Evolutionary conservation across 106 monocot species (phyloP).

Genomic region (Allium fistulosum): DNA sequence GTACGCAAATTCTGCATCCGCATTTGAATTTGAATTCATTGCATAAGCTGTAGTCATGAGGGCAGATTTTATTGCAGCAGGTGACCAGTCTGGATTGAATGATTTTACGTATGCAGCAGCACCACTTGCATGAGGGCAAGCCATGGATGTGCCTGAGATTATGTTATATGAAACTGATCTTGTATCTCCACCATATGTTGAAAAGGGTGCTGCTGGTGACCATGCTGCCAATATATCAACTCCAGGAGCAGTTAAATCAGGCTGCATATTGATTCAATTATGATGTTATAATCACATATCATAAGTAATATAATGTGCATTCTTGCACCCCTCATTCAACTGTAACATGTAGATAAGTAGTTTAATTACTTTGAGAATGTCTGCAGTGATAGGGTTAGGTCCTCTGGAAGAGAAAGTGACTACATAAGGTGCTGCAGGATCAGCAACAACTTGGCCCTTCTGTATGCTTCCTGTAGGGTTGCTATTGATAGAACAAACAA

Average conservation of each 20-base stretch:
- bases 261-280: conserved; percentile 5
- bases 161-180: conserved; percentile 15
- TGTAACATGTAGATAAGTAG: too few relatives aligned
- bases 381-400: conserved; percentile 17
- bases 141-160: conserved; percentile 37
- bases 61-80: conserved; percentile 31
- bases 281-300: background rate
- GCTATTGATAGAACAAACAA: background rate
- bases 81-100: conserved; percentile 28
- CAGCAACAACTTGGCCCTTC: conserved; percentile 10
- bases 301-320: too few relatives aligned
- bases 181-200: background rate
- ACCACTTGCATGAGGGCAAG: conserved; percentile 25
- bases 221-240: conserved; percentile 23
- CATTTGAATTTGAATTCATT: conserved; percentile 3
- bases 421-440: conserved; percentile 6
- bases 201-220: conserved; percentile 8
- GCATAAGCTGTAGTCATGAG: conserved; percentile 27
- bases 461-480: conserved; percentile 8
- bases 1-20: conserved; percentile 15
- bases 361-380: conserved; percentile 23
- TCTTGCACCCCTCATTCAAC: too few relatives aligned
- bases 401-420: conserved; percentile 26
- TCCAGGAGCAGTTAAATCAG: conserved; percentile 19
- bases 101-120: conserved; percentile 35